Base-by-base conservation (phyloP, 2,329 filamentous ascomycete genomes). In the Ceratocystis huliohia region DNA sequence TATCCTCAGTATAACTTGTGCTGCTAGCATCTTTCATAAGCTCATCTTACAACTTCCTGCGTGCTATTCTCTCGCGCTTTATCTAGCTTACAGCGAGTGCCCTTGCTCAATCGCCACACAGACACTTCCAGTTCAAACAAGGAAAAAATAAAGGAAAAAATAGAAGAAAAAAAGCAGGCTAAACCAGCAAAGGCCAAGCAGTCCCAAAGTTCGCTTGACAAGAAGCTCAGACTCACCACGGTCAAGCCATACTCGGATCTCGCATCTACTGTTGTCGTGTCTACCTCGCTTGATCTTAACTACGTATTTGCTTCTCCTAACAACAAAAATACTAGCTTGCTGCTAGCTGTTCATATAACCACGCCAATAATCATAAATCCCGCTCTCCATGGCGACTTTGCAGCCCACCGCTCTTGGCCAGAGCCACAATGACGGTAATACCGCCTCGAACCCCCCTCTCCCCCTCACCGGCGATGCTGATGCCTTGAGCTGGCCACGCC, bases 351-450 rank as follows among this genome's bases (percentile, higher is more conserved):
- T 8, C 15, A 7, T 20, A n/a, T 8, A 30, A 59, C 13, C 56
- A 33, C 30, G 56, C 56, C 28, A 37, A 20, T 37, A 8, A 59
- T 59, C 56, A 33, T n/a, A 59, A 59, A 30, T 59, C 28, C 37
- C 3, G 3, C 37, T 59, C 30, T 4, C 28, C 56, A 59, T 59
- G 56, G 56, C 28, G 28, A 59, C 15, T 59, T 37, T 37, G 28
- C 56, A 59, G 28, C 28, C 25, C 13, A 37, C 17, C 8, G 25
- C 56, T 59, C 30, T n/a, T 59, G 17, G 56, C 10, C 56, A 59
- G 56, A 59, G 56, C 56, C 56, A 59, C 28, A 59, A 59, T 37
- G 56, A 59, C 17, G 56, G 56, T 59, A 59, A 59, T 59, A 7
- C 28, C 7, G 25, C 56, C 25, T 37, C 13, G 2, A 57, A 37